These are phyloP conservation scores for Aspergillus neotritici DNA, from an alignment of 2,329 filamentous ascomycete genomes.

Conservation along the genomic window DNA sequence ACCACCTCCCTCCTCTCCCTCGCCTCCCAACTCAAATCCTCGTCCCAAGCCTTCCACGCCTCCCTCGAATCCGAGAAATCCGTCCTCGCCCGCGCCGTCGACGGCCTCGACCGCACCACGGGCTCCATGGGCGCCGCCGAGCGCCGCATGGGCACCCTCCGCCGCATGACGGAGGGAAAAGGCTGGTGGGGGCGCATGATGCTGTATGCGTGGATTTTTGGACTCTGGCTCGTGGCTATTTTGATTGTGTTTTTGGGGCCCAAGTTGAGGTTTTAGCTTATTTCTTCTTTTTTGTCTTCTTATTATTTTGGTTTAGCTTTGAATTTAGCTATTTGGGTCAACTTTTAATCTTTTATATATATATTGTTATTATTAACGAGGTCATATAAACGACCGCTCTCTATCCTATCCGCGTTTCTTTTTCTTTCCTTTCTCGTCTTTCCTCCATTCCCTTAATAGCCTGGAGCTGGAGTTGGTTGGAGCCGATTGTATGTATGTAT, in stretches of 20 bases:
- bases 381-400: background rate
- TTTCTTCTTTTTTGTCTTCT: conserved; percentile 1
- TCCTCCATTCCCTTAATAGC: too few relatives aligned
- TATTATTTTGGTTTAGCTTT: too few relatives aligned
- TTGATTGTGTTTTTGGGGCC: conserved; percentile 79
- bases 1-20: conserved; percentile 76
- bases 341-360: background rate
- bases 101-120: conserved; percentile 72
- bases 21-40: conserved; percentile 69
- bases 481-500: background rate
- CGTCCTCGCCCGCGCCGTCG: conserved; percentile 63
- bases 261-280: conserved; percentile 71
- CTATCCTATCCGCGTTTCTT: too few relatives aligned
- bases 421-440: too few relatives aligned
- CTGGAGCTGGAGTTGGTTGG: too few relatives aligned
- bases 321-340: too few relatives aligned
- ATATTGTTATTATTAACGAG: background rate
- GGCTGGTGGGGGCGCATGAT: conserved; percentile 81
- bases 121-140: conserved; percentile 70
- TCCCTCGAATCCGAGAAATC: conserved; percentile 70
- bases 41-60: conserved; percentile 64
- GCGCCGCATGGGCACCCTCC: conserved; percentile 68
- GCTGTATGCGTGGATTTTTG: conserved; percentile 78
- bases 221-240: conserved; percentile 70
- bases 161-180: conserved; percentile 77